Base-by-base conservation (phyloP, 169 alveolate species). In the Cardiosporidium cionae region DNA sequence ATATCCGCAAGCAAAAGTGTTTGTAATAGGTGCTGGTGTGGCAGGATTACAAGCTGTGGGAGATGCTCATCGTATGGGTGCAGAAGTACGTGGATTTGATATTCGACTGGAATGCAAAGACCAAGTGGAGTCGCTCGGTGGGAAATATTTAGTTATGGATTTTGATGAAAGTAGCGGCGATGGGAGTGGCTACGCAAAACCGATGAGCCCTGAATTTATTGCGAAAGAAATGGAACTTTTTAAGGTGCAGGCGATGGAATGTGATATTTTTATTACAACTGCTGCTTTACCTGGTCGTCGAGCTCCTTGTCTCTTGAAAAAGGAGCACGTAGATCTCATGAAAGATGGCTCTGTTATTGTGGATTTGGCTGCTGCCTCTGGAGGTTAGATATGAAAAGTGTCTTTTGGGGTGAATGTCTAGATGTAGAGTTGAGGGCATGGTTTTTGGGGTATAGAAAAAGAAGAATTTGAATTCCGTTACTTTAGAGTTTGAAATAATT, bases 11-110 rank as follows among this genome's bases (percentile, higher is more conserved):
- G 96, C 97, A 23, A 88, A 86, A 68, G 98, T 95, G 54, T 78
- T 95, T 68, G 94, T 95, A 37, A 87, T 95, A 58, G 98, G 98
- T 52, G 98, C 97, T 28, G 98, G 98, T 25, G 98, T 95, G 9
- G 98, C 98, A 3, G 98, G 98, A 7, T 89, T 95, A 33, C 92
- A 92, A 64, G 97, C 98, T 9, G 92, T 93, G 74, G 96, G 95
- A n/a, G 93, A 96, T 0, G 89, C 90, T 37, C 79, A 94, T 82
- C 82, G 86, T 22, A 80, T 93, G 70, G 96, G 96, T 33, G 94
- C 96, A 7, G 83, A 86, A 58, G 97, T 93, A 33, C 83, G 83
- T 79, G 94, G 91, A 28, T 85, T 87, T 68, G 97, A 93, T 74
- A 88, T 92, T 37, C 87, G 97, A 66, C 72, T 89, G 3, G 94